Evolutionary conservation across 2,329 filamentous ascomycete species (phyloP).

Genomic region (Aspergillus chevalieri): DNA sequence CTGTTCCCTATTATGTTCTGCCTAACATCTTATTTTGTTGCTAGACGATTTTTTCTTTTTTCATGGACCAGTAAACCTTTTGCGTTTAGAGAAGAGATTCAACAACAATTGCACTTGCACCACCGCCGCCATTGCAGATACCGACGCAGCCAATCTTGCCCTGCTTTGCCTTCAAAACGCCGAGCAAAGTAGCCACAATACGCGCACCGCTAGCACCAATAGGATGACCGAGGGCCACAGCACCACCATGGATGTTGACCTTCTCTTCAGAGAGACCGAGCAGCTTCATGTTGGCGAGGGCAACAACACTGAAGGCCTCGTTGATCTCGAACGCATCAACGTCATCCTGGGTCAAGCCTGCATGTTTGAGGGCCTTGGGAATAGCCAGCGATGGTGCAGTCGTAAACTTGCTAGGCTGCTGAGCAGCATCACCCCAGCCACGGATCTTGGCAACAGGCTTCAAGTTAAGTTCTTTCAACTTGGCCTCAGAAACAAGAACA

Average conservation of each 20-base stretch:
- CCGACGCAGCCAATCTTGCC: constrained; percentile 89
- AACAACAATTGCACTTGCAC: constrained; percentile 87
- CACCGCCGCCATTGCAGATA: constrained; percentile 97
- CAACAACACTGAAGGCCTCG: constrained; percentile 96
- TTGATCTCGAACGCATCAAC: constrained; percentile 98
- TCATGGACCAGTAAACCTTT: background rate
- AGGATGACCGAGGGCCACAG: constrained; percentile 92
- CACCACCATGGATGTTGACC: constrained; percentile 92
- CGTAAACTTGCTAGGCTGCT: constrained; percentile 91
- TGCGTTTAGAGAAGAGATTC: constrained; percentile 50
- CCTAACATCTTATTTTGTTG: background rate
- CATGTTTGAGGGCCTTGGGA: constrained; percentile 95
- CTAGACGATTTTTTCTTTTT: background rate
- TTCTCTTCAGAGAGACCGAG: constrained; percentile 72
- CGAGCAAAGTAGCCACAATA: constrained; percentile 83
- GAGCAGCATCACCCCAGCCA: constrained; percentile 91
- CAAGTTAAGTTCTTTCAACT: constrained; percentile 83
- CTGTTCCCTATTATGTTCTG: background rate
- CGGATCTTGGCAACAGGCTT: constrained; percentile 95
- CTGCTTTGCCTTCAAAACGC: constrained; percentile 83
- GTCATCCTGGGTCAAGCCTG: constrained; percentile 67
- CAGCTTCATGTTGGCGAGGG: constrained; percentile 92
- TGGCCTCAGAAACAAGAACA: constrained; percentile 88
- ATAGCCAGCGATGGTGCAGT: constrained; percentile 89
- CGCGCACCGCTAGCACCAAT: constrained; percentile 90